Percentiles rank a stretch among this genome's conserved stretches.
Evolutionary conservation across 345 rosid species (phyloP).

Genomic region (Reutealis trisperma): DNA sequence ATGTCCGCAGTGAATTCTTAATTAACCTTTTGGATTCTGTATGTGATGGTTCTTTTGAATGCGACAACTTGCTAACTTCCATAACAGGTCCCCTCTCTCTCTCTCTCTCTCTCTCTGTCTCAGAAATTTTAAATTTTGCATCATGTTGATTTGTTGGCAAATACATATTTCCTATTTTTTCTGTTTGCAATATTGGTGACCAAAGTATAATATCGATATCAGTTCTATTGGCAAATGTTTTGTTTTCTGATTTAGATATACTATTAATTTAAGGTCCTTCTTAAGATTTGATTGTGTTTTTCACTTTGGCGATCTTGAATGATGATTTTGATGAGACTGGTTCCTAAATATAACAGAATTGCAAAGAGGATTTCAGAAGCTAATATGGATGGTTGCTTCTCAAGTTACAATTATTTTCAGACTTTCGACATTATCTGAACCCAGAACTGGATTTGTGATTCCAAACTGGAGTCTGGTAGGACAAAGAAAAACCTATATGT

Average conservation of each 20-base stretch:
- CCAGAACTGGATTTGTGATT: not conserved
- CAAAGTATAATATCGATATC: not conserved
- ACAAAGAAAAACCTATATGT: not conserved
- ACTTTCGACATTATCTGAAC: not conserved
- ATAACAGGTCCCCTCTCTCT: slow-evolving; percentile 59
- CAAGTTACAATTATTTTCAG: not conserved
- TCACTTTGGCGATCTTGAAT: not conserved
- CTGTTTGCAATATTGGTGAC: not conserved
- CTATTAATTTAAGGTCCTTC: not conserved
- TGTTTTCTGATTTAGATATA: not conserved
- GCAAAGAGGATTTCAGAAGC: not conserved
- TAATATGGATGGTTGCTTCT: not conserved
- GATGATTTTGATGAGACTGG: not conserved
- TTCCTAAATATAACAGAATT: not conserved
- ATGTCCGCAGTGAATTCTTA: slow-evolving; percentile 52
- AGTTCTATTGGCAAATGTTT: not conserved
- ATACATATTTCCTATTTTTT: not conserved
- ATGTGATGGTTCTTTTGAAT: slow-evolving; percentile 65
- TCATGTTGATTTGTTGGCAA: no score
- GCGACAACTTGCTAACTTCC: slow-evolving; percentile 71
- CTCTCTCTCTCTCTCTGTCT: slow-evolving; percentile 19
- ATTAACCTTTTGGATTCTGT: slow-evolving; percentile 69
- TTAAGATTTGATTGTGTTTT: no score
- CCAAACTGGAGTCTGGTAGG: not conserved
- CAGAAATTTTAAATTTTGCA: not conserved